A percentile compares a stretch with the other conserved stretches of the same genome.
Evolutionary conservation across 78 protist genomes (phyloP).

Genomic region (Tieghemostelium lacteum): DNA sequence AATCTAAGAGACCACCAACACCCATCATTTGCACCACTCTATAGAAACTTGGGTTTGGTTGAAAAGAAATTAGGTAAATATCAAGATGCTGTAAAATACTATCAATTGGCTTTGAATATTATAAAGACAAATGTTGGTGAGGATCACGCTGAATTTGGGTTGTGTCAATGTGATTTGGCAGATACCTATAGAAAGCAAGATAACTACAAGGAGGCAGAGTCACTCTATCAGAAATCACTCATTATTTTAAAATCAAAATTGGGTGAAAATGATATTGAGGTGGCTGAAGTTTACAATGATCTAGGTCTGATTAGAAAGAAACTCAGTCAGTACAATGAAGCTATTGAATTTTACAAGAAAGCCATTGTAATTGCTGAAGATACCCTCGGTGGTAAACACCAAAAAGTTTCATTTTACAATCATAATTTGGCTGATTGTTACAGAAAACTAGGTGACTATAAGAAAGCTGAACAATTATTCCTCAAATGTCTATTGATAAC

Average conservation of each 20-base stretch:
- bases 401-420: conserved; percentile 49
- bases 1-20: conserved; percentile 4
- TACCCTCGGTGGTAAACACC: conserved; percentile 18
- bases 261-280: conserved; percentile 23
- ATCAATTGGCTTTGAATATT: conserved; percentile 16
- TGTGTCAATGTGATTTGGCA: conserved; percentile 45
- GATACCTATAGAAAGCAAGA: conserved; percentile 56
- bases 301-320: conserved; percentile 61
- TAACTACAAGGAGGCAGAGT: neutral
- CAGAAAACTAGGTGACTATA: conserved; percentile 65
- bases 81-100: neutral
- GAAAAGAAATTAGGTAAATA: conserved; percentile 44
- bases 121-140: neutral
- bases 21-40: conserved; percentile 18
- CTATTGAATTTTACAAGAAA: conserved; percentile 42
- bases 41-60: conserved; percentile 42
- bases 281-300: conserved; percentile 63
- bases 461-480: conserved; percentile 13
- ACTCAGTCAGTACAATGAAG: conserved; percentile 45
- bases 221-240: conserved; percentile 13
- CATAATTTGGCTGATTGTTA: conserved; percentile 60
- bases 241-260: conserved; percentile 15
- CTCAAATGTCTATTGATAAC: conserved; percentile 25
- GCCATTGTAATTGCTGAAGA: conserved; percentile 43
- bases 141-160: conserved; percentile 50